Evolutionary conservation across 345 rosid species (phyloP).

Genomic region (Cardiospermum halicacabum): DNA sequence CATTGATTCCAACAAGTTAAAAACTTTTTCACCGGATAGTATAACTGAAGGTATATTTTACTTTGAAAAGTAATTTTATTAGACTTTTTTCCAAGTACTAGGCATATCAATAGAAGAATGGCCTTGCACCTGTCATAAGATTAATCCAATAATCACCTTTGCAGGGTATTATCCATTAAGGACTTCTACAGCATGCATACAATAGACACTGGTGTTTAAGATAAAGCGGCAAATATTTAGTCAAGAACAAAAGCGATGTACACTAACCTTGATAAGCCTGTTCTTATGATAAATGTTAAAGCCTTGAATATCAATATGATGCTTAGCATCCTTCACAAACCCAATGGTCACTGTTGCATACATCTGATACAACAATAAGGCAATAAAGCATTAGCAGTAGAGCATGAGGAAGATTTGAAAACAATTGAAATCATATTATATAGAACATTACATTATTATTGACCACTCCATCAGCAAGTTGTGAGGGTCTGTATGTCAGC

Average conservation of each 20-base stretch:
- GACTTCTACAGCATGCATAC: no score
- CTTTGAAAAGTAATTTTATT: no score
- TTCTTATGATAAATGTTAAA: constrained; percentile 82
- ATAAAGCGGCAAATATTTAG: neutral
- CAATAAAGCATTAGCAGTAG: neutral
- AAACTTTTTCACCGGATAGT: no score
- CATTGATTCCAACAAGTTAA: no score
- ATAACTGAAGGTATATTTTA: no score
- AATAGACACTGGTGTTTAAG: neutral
- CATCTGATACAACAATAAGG: constrained; percentile 32
- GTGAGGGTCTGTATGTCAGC: constrained; percentile 43
- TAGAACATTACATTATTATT: constrained; percentile 32
- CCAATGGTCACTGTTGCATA: constrained; percentile 54
- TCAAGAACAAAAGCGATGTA: neutral
- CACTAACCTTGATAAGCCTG: constrained; percentile 65
- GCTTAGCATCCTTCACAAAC: constrained; percentile 72
- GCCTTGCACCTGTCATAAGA: no score
- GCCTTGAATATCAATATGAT: constrained; percentile 73
- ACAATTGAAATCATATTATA: neutral
- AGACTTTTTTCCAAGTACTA: neutral
- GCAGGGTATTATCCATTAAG: no score
- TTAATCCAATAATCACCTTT: no score
- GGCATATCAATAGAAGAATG: neutral
- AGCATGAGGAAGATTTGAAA: neutral
- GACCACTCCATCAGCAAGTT: constrained; percentile 21